phyloP scores from a whole-genome alignment of 2,329 filamentous ascomycete genomes.

The Aspergillus ruber region DNA sequence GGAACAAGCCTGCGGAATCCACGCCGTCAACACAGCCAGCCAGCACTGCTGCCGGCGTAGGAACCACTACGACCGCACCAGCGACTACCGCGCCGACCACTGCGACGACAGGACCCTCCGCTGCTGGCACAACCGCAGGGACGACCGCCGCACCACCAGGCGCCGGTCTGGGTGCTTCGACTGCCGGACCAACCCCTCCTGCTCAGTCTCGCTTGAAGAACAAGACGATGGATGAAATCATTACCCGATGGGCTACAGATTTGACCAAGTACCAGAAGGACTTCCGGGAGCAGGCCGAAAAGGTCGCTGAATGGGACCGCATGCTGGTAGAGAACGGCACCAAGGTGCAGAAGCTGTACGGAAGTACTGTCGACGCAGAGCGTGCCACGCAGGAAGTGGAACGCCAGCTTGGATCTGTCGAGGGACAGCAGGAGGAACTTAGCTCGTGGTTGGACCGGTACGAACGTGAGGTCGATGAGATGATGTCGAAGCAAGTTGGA shows the following conservation, averaged over 20 bases:
- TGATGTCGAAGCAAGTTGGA: slow-evolving; percentile 75
- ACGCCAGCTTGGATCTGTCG: slow-evolving; percentile 79
- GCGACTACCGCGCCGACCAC: slow-evolving; percentile 17
- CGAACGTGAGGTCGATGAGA: slow-evolving; percentile 81
- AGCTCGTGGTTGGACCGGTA: slow-evolving; percentile 84
- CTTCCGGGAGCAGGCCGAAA: slow-evolving; percentile 82
- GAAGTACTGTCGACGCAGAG: slow-evolving; percentile 88
- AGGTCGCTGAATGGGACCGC: slow-evolving; percentile 86
- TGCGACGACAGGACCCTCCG: slow-evolving; percentile 23
- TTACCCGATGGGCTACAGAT: slow-evolving; percentile 93
- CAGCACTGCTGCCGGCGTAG: slow-evolving; percentile 8
- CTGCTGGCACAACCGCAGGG: slow-evolving; percentile 24
- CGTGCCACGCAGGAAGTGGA: slow-evolving; percentile 90
- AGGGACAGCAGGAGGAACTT: slow-evolving; percentile 87
- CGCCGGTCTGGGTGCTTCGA: slow-evolving; percentile 59
- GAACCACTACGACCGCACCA: slow-evolving; percentile 23
- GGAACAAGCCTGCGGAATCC: slow-evolving; percentile 17
- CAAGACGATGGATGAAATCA: slow-evolving; percentile 98
- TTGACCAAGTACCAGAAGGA: slow-evolving; percentile 94
- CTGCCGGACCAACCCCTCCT: slow-evolving; percentile 71
- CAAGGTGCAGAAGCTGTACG: slow-evolving; percentile 89
- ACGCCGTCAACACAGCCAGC: slow-evolving; percentile 18
- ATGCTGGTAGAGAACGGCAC: slow-evolving; percentile 88
- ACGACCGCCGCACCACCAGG: slow-evolving; percentile 25
- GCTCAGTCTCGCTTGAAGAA: slow-evolving; percentile 84